Evolutionary conservation across 1,284 basidiomycete species (phyloP).

Genomic region (Cutaneotrichosporon mucoides): DNA sequence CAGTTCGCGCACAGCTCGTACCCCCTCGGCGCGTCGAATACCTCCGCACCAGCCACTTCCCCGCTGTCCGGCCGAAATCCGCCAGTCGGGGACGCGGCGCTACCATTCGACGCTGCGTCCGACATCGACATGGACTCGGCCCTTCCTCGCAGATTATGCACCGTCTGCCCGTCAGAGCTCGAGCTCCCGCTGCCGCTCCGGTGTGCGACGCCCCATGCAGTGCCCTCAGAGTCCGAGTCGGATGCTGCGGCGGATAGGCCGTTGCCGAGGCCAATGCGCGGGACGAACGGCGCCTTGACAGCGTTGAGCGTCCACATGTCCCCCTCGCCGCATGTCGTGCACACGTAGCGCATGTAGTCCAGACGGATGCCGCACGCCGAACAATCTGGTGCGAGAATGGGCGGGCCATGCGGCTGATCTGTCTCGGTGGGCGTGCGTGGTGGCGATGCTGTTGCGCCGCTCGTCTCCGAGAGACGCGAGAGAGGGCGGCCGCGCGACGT

Average conservation of each 20-base stretch:
- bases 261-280: background rate
- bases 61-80: too few species aligned
- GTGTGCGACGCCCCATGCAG: conserved; percentile 13
- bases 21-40: conserved; percentile 51
- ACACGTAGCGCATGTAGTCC: conserved; percentile 78
- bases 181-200: background rate
- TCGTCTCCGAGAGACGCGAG: background rate
- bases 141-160: conserved; percentile 20
- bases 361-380: conserved; percentile 70
- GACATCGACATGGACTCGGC: conserved; percentile 21
- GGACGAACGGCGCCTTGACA: conserved; percentile 23
- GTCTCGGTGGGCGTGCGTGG: background rate
- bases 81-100: conserved; percentile 4
- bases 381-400: conserved; percentile 68
- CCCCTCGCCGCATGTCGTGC: conserved; percentile 73
- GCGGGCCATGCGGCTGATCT: conserved; percentile 51
- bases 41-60: too few species aligned
- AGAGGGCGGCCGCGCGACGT: conserved; percentile 1
- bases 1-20: conserved; percentile 79
- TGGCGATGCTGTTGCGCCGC: background rate
- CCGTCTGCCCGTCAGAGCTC: conserved; percentile 13
- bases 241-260: background rate
- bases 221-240: conserved; percentile 5
- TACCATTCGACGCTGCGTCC: conserved; percentile 18
- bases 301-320: conserved; percentile 43